Conservation (phyloP, 208 protist genomes). For the Acanthamoeba triangularis region DNA sequence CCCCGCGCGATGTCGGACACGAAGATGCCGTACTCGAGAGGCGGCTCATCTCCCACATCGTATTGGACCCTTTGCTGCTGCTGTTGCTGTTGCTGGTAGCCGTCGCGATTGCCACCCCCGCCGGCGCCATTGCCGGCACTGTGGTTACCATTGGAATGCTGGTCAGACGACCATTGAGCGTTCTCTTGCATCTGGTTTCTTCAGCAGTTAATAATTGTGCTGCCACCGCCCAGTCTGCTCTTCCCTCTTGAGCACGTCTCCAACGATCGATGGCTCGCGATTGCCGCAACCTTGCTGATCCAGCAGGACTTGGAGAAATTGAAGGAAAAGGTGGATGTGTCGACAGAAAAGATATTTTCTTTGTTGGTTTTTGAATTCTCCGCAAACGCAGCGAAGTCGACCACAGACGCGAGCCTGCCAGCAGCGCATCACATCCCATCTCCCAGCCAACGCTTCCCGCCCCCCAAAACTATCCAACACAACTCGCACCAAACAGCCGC, state of each 20-base stretch:
- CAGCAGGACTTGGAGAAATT: not conserved
- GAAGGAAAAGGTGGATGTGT: not conserved
- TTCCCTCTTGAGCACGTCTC: not conserved
- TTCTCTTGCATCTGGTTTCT: no score
- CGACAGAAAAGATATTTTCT: not conserved
- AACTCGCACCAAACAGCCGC: not conserved
- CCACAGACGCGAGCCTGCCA: not conserved
- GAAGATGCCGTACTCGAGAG: slow-evolving; percentile 30
- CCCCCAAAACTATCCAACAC: not conserved
- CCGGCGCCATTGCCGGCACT: no score
- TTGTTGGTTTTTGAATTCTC: not conserved
- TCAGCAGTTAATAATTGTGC: no score
- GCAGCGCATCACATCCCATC: not conserved
- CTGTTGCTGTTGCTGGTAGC: not conserved
- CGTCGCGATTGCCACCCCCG: not conserved
- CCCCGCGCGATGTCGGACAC: slow-evolving; percentile 80
- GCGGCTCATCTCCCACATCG: not conserved
- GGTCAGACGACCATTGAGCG: no score
- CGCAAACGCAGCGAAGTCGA: not conserved
- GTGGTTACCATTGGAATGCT: no score
- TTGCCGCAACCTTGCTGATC: not conserved
- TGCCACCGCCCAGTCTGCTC: no score
- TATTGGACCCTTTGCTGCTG: not conserved
- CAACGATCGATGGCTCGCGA: no score
- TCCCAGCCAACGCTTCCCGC: not conserved